Evolutionary conservation across 2,329 filamentous ascomycete species (phyloP).

Genomic region (Botryotinia convoluta): DNA sequence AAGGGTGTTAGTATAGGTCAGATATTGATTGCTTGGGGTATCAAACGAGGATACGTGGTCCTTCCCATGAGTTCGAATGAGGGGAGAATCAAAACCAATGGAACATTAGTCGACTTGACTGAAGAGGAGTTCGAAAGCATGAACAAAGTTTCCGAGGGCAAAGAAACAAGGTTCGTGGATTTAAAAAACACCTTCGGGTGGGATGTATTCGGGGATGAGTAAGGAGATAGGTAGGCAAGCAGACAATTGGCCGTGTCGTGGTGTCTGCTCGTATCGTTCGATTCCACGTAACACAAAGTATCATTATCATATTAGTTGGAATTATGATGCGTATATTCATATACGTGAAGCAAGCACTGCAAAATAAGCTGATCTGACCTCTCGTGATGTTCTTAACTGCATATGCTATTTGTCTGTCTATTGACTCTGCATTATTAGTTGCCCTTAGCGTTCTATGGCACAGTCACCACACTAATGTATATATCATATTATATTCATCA

Average conservation of each 20-base stretch:
- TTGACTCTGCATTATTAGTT: background rate
- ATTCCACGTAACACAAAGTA: background rate
- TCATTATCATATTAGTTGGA: background rate
- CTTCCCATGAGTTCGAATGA: slow-evolving; percentile 69
- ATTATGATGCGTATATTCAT: background rate
- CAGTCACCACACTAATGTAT: background rate
- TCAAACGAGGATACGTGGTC: slow-evolving; percentile 65
- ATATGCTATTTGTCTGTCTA: background rate
- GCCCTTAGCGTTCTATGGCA: background rate
- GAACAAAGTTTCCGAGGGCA: slow-evolving; percentile 56
- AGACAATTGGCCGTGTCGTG: background rate
- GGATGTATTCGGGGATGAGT: slow-evolving; percentile 45
- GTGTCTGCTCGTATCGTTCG: background rate
- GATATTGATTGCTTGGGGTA: slow-evolving; percentile 68
- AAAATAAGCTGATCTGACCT: slow-evolving; percentile 7
- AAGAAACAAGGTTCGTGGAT: slow-evolving; percentile 71
- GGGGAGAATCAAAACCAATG: slow-evolving; percentile 65
- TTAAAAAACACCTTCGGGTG: slow-evolving; percentile 77
- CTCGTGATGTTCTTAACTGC: background rate
- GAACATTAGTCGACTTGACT: slow-evolving; percentile 62
- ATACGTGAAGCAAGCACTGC: background rate
- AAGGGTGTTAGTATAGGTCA: slow-evolving; percentile 58
- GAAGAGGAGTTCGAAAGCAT: slow-evolving; percentile 57
- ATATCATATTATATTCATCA: background rate
- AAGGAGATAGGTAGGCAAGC: background rate